Percentiles rank a stretch among this genome's conserved stretches.
These are phyloP conservation scores for Dianthus caryophyllus DNA, from an alignment of 148 eudicot species.

Conservation along the genomic window DNA sequence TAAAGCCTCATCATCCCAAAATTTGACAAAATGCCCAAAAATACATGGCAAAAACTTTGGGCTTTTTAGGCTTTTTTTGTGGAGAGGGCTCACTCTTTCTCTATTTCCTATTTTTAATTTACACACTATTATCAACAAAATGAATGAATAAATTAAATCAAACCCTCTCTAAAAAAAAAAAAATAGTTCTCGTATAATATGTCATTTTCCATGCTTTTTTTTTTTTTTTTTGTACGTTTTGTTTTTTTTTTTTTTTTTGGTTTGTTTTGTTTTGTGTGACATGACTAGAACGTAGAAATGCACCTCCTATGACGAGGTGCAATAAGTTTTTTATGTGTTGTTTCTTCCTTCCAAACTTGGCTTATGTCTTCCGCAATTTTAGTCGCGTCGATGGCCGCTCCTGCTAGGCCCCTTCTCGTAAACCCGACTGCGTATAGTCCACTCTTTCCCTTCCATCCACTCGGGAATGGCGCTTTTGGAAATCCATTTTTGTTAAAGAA, in stretches of 20 bases:
- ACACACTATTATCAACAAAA: conserved; percentile 20
- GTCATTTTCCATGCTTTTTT: background rate
- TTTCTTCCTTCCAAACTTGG: conserved; percentile 52
- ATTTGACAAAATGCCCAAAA: conserved; percentile 51
- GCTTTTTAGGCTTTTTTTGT: conserved; percentile 38
- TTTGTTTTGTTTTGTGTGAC: no score
- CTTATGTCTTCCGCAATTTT: conserved; percentile 68
- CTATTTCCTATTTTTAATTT: conserved; percentile 18
- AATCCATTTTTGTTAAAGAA: conserved; percentile 73
- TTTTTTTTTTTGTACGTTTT: background rate
- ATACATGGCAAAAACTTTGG: conserved; percentile 53
- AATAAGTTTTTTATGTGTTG: conserved; percentile 55
- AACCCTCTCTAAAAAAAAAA: background rate
- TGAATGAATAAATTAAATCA: conserved; percentile 1
- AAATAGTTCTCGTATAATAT: background rate
- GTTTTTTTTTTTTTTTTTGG: no score
- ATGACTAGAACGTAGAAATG: conserved; percentile 62
- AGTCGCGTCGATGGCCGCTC: conserved; percentile 66
- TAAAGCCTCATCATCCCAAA: conserved; percentile 66
- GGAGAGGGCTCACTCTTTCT: conserved; percentile 69
- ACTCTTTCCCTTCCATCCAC: conserved; percentile 77
- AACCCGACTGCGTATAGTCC: conserved; percentile 93
- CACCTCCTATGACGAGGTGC: conserved; percentile 61
- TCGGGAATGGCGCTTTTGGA: conserved; percentile 65
- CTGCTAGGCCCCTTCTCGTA: conserved; percentile 81